Evolutionary conservation across 305 asterid species (phyloP).

Genomic region (Fraxinus angustifolia): DNA sequence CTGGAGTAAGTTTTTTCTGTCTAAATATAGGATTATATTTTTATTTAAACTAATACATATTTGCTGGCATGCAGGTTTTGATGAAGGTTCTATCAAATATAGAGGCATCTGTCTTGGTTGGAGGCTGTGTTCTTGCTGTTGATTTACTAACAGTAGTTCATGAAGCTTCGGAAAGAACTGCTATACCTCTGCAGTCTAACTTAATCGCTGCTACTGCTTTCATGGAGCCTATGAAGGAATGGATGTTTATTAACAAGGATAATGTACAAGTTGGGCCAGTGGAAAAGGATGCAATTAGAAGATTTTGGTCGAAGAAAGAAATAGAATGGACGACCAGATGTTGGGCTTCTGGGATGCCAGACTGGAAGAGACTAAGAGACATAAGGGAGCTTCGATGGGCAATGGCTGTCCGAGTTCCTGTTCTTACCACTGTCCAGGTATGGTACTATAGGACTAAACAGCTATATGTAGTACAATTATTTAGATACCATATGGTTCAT

Average conservation of each 20-base stretch:
- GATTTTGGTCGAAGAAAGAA: conserved; percentile 88
- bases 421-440: conserved; percentile 91
- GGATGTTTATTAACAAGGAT: conserved; percentile 77
- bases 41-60: conserved; percentile 18
- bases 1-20: not conserved
- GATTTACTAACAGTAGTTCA: conserved; percentile 86
- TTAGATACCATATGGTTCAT: not conserved
- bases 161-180: conserved; percentile 97
- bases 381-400: conserved; percentile 99
- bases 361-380: conserved; percentile 94
- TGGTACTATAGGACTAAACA: not conserved
- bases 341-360: conserved; percentile 96
- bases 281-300: conserved; percentile 93
- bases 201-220: conserved; percentile 97
- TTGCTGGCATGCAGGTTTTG: conserved; percentile 55
- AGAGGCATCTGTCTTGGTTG: conserved; percentile 96
- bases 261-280: conserved; percentile 85
- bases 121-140: conserved; percentile 97
- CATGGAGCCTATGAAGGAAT: conserved; percentile 94
- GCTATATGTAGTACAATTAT: not conserved
- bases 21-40: conserved; percentile 4
- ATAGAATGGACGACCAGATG: conserved; percentile 93
- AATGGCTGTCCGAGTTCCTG: conserved; percentile 87
- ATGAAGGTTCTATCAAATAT: conserved; percentile 89
- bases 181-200: conserved; percentile 95